phyloP scores from a whole-genome alignment of 1,284 basidiomycete genomes.

The Austroboletus olivaceoglutinosus region DNA sequence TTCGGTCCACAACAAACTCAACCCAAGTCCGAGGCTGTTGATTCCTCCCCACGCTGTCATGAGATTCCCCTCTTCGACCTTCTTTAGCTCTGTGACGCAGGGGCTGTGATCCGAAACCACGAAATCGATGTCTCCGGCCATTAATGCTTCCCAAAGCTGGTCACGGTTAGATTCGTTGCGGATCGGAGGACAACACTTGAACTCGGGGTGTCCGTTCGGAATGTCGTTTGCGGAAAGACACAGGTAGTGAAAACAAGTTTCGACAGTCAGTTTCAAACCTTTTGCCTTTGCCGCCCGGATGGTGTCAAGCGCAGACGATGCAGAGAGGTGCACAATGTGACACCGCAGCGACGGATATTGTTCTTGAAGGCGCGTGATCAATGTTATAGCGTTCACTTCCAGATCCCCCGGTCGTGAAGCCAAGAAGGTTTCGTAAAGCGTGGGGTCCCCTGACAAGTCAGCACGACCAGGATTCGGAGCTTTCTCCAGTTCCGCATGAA shows the following conservation, averaged over 20 bases:
- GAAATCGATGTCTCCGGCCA: constrained; percentile 81
- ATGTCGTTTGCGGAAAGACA: constrained; percentile 63
- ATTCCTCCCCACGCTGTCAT: constrained; percentile 94
- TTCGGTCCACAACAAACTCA: constrained; percentile 86
- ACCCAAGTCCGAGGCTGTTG: constrained; percentile 81
- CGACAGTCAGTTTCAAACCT: constrained; percentile 75
- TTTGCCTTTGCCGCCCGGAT: constrained; percentile 66
- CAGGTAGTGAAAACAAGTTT: constrained; percentile 95
- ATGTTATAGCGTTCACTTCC: constrained; percentile 75
- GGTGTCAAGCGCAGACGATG: constrained; percentile 73
- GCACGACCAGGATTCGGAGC: constrained; percentile 6
- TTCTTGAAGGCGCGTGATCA: constrained; percentile 66
- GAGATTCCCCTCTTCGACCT: constrained; percentile 73
- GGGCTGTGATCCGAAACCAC: constrained; percentile 95
- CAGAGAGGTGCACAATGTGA: constrained; percentile 93
- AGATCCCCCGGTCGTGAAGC: constrained; percentile 75
- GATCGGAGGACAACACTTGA: constrained; percentile 96
- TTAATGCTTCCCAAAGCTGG: constrained; percentile 74
- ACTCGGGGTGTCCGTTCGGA: constrained; percentile 72
- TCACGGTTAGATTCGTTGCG: constrained; percentile 71
- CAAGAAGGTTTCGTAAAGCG: constrained; percentile 78
- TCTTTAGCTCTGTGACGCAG: constrained; percentile 80
- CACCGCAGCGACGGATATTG: constrained; percentile 69
- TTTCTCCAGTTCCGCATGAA: constrained; percentile 84
- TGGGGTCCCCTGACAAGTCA: constrained; percentile 39